Conservation (phyloP, 2,329 filamentous ascomycete genomes). For the Colletotrichum magnum region DNA sequence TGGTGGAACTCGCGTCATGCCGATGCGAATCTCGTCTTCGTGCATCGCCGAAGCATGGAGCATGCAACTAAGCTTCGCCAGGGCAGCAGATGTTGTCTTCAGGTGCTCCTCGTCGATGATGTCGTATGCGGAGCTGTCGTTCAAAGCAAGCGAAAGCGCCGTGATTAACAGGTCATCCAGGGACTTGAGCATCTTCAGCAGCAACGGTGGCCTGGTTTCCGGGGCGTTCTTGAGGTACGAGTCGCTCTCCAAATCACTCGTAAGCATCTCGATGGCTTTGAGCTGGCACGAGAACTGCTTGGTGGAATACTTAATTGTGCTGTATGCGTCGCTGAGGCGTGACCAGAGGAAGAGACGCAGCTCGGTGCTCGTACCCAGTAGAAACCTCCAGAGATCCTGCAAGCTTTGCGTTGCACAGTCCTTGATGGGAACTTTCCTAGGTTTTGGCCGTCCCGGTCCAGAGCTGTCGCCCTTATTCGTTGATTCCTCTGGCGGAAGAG, state of each 20-base stretch:
- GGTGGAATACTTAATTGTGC: constrained; percentile 84
- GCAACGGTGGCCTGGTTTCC: constrained; percentile 76
- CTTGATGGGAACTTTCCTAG: constrained; percentile 57
- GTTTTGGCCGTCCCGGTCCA: constrained; percentile 28
- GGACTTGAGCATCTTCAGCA: constrained; percentile 84
- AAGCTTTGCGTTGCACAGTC: constrained; percentile 71
- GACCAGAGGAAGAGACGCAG: constrained; percentile 91
- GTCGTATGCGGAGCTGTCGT: constrained; percentile 80
- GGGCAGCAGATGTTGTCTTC: constrained; percentile 77
- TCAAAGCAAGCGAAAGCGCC: constrained; percentile 77
- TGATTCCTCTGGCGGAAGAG: constrained; percentile 39
- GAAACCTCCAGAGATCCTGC: constrained; percentile 86
- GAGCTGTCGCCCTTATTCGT: constrained; percentile 39
- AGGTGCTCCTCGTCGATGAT: constrained; percentile 87
- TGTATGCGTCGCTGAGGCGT: constrained; percentile 90
- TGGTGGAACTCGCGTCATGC: constrained; percentile 74
- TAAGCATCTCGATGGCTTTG: constrained; percentile 86
- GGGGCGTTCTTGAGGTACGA: constrained; percentile 71
- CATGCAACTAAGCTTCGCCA: constrained; percentile 80
- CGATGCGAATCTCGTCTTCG: constrained; percentile 88
- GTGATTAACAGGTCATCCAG: constrained; percentile 83
- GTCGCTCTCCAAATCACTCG: constrained; percentile 73
- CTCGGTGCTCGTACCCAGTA: constrained; percentile 85
- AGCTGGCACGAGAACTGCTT: constrained; percentile 92
- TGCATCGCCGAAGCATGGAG: constrained; percentile 85